A percentile compares a stretch with the other conserved stretches of the same genome.
Conservation (phyloP, 768 basidiomycete genomes). For the Lactarius quietus region DNA sequence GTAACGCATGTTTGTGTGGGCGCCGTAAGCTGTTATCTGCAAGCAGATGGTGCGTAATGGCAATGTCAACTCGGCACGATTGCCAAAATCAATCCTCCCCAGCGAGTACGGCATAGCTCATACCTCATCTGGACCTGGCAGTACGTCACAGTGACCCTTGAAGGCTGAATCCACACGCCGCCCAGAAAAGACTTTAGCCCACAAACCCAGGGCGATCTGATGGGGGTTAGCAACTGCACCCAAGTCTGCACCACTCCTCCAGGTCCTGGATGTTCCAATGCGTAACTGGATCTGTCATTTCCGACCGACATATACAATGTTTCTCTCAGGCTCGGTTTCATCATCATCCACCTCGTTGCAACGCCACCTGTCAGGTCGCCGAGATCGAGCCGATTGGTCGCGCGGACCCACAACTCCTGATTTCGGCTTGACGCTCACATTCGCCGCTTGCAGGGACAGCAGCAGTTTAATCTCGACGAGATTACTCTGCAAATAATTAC, state of each 20-base stretch:
- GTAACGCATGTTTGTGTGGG: background rate
- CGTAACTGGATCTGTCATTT: constrained; percentile 19
- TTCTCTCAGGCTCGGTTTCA: background rate
- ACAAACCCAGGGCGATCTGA: background rate
- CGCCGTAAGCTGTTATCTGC: constrained; percentile 4
- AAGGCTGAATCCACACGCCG: constrained; percentile 3
- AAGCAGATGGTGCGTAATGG: constrained; percentile 11
- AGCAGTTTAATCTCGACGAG: background rate
- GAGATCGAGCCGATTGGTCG: constrained; percentile 19
- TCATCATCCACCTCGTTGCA: constrained; percentile 13
- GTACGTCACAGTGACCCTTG: constrained; percentile 24
- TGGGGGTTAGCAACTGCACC: background rate
- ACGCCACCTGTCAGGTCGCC: constrained; percentile 18
- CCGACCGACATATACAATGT: constrained; percentile 20
- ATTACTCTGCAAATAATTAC: background rate
- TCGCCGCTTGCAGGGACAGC: background rate
- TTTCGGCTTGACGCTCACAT: background rate
- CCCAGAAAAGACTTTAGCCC: constrained; percentile 6
- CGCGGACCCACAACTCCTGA: constrained; percentile 1
- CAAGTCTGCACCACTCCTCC: background rate
- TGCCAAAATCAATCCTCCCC: background rate
- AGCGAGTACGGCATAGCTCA: constrained; percentile 17
- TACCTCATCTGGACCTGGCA: constrained; percentile 1
- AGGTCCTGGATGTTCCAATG: constrained; percentile 20
- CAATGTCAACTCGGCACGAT: constrained; percentile 3